Percentiles rank a stretch among this genome's conserved stretches.
phyloP scores from a whole-genome alignment of 1,284 basidiomycete genomes.

The Leccinum proliferum region DNA sequence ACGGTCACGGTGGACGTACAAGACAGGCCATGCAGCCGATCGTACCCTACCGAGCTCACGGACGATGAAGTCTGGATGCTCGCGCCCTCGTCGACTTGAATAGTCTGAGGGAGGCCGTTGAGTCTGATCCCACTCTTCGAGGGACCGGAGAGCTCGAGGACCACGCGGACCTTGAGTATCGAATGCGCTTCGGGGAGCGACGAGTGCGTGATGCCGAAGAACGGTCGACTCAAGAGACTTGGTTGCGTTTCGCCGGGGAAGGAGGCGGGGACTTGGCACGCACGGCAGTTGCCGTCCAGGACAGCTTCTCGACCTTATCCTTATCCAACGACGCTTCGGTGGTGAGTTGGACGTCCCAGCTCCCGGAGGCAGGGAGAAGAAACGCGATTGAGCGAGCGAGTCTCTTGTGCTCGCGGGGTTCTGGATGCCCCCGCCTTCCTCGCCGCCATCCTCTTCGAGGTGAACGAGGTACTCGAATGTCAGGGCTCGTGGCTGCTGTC shows the following conservation, averaged over 20 bases:
- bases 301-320: conserved; percentile 65
- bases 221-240: conserved; percentile 53
- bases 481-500: conserved; percentile 67
- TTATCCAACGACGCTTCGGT: conserved; percentile 67
- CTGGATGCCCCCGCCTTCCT: conserved; percentile 30
- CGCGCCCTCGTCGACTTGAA: conserved; percentile 56
- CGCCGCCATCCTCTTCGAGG: conserved; percentile 49
- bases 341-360: conserved; percentile 86
- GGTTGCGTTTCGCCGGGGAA: conserved; percentile 28
- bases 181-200: conserved; percentile 68
- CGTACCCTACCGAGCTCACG: conserved; percentile 30
- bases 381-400: conserved; percentile 78
- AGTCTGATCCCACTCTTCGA: conserved; percentile 64
- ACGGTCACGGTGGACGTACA: conserved; percentile 47
- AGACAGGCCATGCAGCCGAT: conserved; percentile 75
- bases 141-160: conserved; percentile 79
- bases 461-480: conserved; percentile 85
- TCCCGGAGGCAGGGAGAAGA: conserved; percentile 69
- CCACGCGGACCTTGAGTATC: conserved; percentile 72
- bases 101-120: conserved; percentile 74
- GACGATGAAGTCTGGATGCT: conserved; percentile 64
- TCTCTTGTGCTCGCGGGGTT: conserved; percentile 63
- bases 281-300: conserved; percentile 70
- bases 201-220: conserved; percentile 66
- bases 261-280: conserved; percentile 39